Base-by-base conservation (phyloP, 139 green algal genomes). In the Eudorina sp. region DNA sequence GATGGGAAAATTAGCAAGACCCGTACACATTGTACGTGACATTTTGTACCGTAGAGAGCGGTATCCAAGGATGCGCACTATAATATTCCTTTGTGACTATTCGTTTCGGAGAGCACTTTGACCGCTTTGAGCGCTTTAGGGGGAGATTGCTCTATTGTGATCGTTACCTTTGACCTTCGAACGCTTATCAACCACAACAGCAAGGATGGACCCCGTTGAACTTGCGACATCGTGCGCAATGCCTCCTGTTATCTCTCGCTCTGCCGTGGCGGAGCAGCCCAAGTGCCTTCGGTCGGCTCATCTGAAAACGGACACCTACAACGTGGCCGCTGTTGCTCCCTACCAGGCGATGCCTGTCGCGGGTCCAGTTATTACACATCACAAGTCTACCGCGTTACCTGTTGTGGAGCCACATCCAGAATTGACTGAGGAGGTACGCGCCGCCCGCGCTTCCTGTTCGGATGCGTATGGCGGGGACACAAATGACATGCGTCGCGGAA, bases 331-430 rank as follows among this genome's bases (percentile, higher is more conserved):
- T 21, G 79, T 96, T 2, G 92, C 92, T 1, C 95, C 96, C 16
- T 98, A 98, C 89, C 96, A 98, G 88, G 96, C 96, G 0, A 86
- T 97, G 55, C 95, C 95, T 0, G 93, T 98, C 8, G 91, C 90
- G 2, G 91, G 91, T 4, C 92, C 82, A 5, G 78, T 93, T 16
- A 96, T 98, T 82, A 95, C 93, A 4, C 92, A 97, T 86, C 91
- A 95, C 69, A 91, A 93, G 40, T 94, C 94, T 9, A 89, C 94
- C 8, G 92, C 90, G 2, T 81, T 97, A 36, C 80, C 94, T 1
- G 92, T 98, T 0, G 31, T 96, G 23, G 95, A 98, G 58, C 88
- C 90, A 1, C 75, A 85, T 27, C 73, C 86, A 16, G 82, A 86
- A 7, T 45, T 95, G 77, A 81, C 66, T 7, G 70, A 90, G 31